phyloP scores from a whole-genome alignment of 2,329 filamentous ascomycete species.

The Neofusicoccum sp. region DNA sequence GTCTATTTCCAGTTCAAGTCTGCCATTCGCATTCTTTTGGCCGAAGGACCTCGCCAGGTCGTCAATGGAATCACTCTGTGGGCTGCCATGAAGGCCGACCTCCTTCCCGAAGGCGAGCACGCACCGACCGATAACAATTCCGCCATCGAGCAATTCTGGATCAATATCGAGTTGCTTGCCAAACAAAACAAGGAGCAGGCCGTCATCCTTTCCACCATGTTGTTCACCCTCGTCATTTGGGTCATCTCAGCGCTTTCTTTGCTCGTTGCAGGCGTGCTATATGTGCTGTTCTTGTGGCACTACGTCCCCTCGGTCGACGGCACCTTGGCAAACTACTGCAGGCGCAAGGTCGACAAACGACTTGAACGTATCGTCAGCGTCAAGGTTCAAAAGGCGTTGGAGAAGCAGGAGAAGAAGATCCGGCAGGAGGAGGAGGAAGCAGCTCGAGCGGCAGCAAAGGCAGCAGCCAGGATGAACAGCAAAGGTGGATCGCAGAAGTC shows the following conservation, averaged over 20 bases:
- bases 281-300: conserved; percentile 87
- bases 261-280: conserved; percentile 74
- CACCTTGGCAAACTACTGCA: conserved; percentile 81
- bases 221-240: conserved; percentile 91
- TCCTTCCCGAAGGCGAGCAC: conserved; percentile 64
- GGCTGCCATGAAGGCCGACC: conserved; percentile 75
- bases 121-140: conserved; percentile 60
- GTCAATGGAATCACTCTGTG: conserved; percentile 89
- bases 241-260: conserved; percentile 75
- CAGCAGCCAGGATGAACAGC: conserved; percentile 28
- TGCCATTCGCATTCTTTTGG: conserved; percentile 86
- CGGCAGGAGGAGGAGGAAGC: conserved; percentile 54
- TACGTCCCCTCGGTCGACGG: conserved; percentile 85
- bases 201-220: conserved; percentile 84
- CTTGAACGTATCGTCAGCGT: conserved; percentile 80
- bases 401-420: conserved; percentile 66
- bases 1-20: conserved; percentile 81
- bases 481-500: conserved; percentile 42
- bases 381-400: conserved; percentile 87
- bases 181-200: conserved; percentile 76
- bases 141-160: conserved; percentile 74
- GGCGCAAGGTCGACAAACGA: conserved; percentile 85
- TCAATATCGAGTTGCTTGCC: conserved; percentile 75
- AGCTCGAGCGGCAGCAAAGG: conserved; percentile 40
- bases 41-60: conserved; percentile 87